Percentiles rank a stretch among this genome's conserved stretches.
phyloP scores from a whole-genome alignment of 2,329 filamentous ascomycete genomes.

The Fusarium coicis region DNA sequence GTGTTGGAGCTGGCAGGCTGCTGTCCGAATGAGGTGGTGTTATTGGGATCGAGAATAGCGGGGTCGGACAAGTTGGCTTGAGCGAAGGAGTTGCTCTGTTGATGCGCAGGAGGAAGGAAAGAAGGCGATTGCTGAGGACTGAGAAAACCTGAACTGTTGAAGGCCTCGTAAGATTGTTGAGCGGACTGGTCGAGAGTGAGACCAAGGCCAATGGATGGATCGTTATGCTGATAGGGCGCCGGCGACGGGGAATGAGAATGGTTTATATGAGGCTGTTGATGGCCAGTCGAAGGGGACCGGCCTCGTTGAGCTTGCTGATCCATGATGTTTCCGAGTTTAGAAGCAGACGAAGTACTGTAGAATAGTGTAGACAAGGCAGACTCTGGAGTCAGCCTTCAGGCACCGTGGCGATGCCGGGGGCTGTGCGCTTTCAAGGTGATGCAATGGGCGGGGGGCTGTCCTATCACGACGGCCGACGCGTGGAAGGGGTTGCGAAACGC shows the following conservation, averaged over 20 bases:
- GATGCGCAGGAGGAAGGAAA: conserved; percentile 50
- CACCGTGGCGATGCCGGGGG: conserved; percentile 55
- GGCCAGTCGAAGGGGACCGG: conserved; percentile 70
- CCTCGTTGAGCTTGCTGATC: conserved; percentile 59
- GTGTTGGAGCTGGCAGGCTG: conserved; percentile 52
- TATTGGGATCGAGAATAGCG: conserved; percentile 54
- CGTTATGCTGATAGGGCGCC: conserved; percentile 62
- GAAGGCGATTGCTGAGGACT: conserved; percentile 56
- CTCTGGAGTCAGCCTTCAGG: conserved; percentile 58
- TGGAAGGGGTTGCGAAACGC: conserved; percentile 42
- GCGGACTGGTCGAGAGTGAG: conserved; percentile 65
- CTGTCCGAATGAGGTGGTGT: conserved; percentile 54
- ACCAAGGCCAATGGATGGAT: conserved; percentile 64
- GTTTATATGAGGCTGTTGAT: conserved; percentile 73
- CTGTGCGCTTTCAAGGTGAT: conserved; percentile 54
- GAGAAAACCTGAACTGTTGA: conserved; percentile 59
- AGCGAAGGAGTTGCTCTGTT: conserved; percentile 38
- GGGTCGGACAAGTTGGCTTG: conserved; percentile 51
- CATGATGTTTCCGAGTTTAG: conserved; percentile 52
- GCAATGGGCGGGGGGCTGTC: conserved; percentile 45
- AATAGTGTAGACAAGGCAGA: conserved; percentile 53
- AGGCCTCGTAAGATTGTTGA: conserved; percentile 55
- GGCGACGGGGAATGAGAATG: conserved; percentile 73
- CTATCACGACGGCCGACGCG: conserved; percentile 46
- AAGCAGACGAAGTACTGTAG: conserved; percentile 41